Percentiles rank a stretch among this genome's conserved stretches.
phyloP scores from a whole-genome alignment of 306 rosid genomes.

The Vicia villosa region DNA sequence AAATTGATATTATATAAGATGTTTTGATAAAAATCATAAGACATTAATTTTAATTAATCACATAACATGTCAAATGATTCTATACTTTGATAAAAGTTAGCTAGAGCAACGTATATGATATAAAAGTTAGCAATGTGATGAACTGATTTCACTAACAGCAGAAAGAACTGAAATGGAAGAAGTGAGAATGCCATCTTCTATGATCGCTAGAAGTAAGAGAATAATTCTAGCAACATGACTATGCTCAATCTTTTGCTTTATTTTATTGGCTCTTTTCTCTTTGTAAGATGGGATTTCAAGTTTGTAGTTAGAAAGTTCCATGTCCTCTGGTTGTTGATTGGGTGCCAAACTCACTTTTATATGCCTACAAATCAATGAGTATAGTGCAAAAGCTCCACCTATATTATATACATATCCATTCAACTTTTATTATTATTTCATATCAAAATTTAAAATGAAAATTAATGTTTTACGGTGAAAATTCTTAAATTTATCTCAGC shows the following conservation, averaged over 20 bases:
- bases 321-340: constrained; percentile 73
- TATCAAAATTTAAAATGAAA: too few relatives aligned
- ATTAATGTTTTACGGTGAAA: too few relatives aligned
- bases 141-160: constrained; percentile 73
- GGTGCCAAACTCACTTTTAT: constrained; percentile 61
- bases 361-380: constrained; percentile 62
- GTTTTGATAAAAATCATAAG: too few relatives aligned
- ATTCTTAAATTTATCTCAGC: too few relatives aligned
- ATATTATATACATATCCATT: neutral
- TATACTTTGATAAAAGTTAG: too few relatives aligned
- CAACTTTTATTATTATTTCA: too few relatives aligned
- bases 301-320: constrained; percentile 61
- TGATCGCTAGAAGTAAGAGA: constrained; percentile 54
- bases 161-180: constrained; percentile 84
- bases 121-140: too few relatives aligned
- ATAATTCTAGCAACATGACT: constrained; percentile 40
- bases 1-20: neutral
- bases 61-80: too few relatives aligned
- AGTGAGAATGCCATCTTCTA: constrained; percentile 84
- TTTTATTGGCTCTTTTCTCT: constrained; percentile 45
- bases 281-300: constrained; percentile 48
- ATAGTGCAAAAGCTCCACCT: constrained; percentile 87
- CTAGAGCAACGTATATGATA: too few relatives aligned
- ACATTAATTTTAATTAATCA: too few relatives aligned
- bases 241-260: constrained; percentile 51